Percentiles rank a stretch among this genome's conserved stretches.
These are phyloP conservation scores for Xylaria sp. DNA, from an alignment of 2,329 filamentous ascomycete species.

Conservation along the genomic window DNA sequence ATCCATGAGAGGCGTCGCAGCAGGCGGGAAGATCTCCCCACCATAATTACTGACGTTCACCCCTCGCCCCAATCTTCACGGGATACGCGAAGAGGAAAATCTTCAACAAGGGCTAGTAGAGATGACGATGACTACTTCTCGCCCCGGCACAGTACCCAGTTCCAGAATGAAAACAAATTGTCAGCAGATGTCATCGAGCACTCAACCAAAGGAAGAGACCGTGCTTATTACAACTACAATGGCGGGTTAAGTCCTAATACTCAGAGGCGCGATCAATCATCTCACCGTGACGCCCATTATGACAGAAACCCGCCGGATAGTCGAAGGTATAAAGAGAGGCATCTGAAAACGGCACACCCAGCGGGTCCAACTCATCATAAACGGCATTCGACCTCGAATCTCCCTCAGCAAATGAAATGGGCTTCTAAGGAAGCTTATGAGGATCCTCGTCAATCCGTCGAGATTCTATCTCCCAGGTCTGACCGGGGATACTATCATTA, in stretches of 20 bases:
- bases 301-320: slow-evolving; percentile 26
- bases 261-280: slow-evolving; percentile 26
- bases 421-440: slow-evolving; percentile 29
- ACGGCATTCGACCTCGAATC: slow-evolving; percentile 30
- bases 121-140: slow-evolving; percentile 41
- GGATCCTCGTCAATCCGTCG: slow-evolving; percentile 22
- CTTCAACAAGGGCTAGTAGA: slow-evolving; percentile 28
- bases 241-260: slow-evolving; percentile 27
- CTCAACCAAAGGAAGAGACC: slow-evolving; percentile 35
- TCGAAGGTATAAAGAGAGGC: slow-evolving; percentile 27
- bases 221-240: slow-evolving; percentile 35
- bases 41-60: slow-evolving; percentile 35
- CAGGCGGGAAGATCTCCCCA: slow-evolving; percentile 34
- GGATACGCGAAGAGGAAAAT: slow-evolving; percentile 31
- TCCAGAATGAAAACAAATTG: slow-evolving; percentile 43
- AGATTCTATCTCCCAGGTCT: slow-evolving; percentile 21
- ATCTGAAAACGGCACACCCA: slow-evolving; percentile 20
- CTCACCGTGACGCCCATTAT: slow-evolving; percentile 27
- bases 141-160: slow-evolving; percentile 30
- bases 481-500: slow-evolving; percentile 20
- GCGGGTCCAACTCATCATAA: slow-evolving; percentile 31
- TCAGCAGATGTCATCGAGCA: slow-evolving; percentile 50
- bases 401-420: slow-evolving; percentile 26
- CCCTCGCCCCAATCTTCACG: slow-evolving; percentile 16
- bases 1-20: slow-evolving; percentile 31